Conservation (phyloP, 1,284 basidiomycete genomes). For the Heterobasidion annosum region DNA sequence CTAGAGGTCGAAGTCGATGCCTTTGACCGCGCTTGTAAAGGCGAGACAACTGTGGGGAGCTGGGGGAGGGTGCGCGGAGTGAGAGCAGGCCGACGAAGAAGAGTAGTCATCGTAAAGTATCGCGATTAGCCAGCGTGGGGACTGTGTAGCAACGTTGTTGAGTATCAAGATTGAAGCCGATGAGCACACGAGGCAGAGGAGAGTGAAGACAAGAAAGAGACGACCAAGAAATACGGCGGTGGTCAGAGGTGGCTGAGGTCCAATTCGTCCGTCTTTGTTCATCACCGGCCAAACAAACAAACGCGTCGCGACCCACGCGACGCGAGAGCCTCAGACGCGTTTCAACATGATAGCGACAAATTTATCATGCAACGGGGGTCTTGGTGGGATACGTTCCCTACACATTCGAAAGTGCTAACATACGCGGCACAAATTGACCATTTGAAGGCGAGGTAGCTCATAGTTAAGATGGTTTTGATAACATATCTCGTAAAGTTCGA, state of each 20-base stretch:
- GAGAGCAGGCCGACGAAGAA: conserved; percentile 27
- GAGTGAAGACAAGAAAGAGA: background rate
- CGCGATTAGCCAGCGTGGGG: background rate
- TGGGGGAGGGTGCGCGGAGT: conserved; percentile 10
- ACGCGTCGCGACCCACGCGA: conserved; percentile 10
- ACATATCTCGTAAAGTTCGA: no score
- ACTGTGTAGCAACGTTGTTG: background rate
- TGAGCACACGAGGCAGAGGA: background rate
- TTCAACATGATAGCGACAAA: background rate
- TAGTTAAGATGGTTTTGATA: no score
- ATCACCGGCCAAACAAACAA: conserved; percentile 11
- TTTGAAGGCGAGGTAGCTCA: no score
- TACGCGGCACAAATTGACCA: no score
- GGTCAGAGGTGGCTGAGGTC: conserved; percentile 1
- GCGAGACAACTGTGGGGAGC: conserved; percentile 7
- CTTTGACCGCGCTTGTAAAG: conserved; percentile 3
- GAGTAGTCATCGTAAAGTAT: conserved; percentile 25
- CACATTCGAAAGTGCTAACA: no score
- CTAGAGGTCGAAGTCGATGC: conserved; percentile 12
- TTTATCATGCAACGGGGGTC: no score
- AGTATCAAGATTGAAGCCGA: background rate
- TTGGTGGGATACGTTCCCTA: no score
- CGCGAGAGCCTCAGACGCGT: background rate
- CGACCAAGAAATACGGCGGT: background rate
- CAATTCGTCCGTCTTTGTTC: background rate